These are phyloP conservation scores for Myxozyma monticola DNA, from an alignment of 805 yeast species.

Conservation along the genomic window DNA sequence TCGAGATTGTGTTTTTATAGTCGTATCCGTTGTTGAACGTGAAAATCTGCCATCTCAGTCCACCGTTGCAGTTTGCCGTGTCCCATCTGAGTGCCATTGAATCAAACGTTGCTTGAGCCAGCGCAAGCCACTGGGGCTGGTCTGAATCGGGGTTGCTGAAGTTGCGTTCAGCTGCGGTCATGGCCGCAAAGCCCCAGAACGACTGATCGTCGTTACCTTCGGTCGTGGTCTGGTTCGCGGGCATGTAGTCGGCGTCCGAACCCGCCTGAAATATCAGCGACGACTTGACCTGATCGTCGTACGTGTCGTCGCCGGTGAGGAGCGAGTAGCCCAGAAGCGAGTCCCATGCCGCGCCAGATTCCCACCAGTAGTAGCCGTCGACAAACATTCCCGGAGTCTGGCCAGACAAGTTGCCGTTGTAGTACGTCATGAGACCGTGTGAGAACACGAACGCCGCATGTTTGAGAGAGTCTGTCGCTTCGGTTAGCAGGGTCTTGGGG, in stretches of 20 bases:
- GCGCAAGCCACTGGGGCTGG: conserved; percentile 73
- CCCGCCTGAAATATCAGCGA: conserved; percentile 77
- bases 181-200: conserved; percentile 92
- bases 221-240: conserved; percentile 81
- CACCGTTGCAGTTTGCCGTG: conserved; percentile 69
- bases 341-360: conserved; percentile 85
- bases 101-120: conserved; percentile 87
- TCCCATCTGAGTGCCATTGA: conserved; percentile 94
- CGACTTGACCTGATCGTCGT: conserved; percentile 54
- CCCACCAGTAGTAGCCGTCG: conserved; percentile 96
- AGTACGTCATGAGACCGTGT: conserved; percentile 67
- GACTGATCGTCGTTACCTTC: conserved; percentile 99
- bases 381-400: conserved; percentile 85
- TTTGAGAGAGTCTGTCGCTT: conserved; percentile 43
- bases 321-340: conserved; percentile 75
- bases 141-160: conserved; percentile 66
- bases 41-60: conserved; percentile 94
- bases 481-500: background rate
- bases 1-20: conserved; percentile 85
- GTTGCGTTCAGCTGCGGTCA: conserved; percentile 88
- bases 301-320: conserved; percentile 69
- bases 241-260: conserved; percentile 73
- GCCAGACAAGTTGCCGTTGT: conserved; percentile 63
- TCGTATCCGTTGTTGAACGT: conserved; percentile 92
- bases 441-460: conserved; percentile 54